Evolutionary conservation across 2,329 filamentous ascomycete genomes (phyloP), one percentile per base, ranked within the genome.

Genomic region (Fusarium buharicum): DNA sequence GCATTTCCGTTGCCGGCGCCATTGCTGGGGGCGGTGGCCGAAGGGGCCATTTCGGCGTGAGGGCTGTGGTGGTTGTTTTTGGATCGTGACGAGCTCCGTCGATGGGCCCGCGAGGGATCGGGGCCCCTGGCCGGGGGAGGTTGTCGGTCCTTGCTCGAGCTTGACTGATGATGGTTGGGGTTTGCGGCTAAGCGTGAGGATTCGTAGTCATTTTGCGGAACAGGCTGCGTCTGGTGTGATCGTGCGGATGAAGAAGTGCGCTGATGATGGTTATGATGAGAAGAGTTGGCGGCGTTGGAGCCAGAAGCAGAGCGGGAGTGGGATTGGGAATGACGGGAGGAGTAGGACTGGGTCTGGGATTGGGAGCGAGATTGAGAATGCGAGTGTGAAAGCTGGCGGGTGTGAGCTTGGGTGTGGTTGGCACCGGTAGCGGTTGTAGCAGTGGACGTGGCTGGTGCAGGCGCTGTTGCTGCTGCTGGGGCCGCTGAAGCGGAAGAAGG

Each of bases 171-270:
- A 81, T 83, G 67, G 49, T 62, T 62, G 78, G 85, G 79, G 58
- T 68, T 60, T 50, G 84, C 81, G 70, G 86, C 84, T 79, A 90
- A 76, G 79, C 88, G 88, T 70, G 84, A 81, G 69, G 88, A 84
- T 78, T 94, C 91, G 80, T 88, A 88, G 77, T 95, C 91, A 75
- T 89, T 83, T 71, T 89, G 86, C 50, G 79, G 78, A 48, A 78
- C 69, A 38, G 77, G 67, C 52, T 83, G 77, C 62, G 81, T 78
- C 43, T 76, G 70, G 57, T 78, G 76, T 61, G 76, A 74, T 34
- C 62, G 57, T 37, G 78, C 77, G 22, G 78, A 79, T 31, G 78
- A 77, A 69, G 74, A 64, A 69, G 72, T 75, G 64, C 73, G 76
- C 55, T 75, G 76, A 67, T 77, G 78, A 59, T 74, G 73, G 18